Evolutionary conservation across 2,329 filamentous ascomycete genomes (phyloP).

Genomic region (Claviceps paspali): DNA sequence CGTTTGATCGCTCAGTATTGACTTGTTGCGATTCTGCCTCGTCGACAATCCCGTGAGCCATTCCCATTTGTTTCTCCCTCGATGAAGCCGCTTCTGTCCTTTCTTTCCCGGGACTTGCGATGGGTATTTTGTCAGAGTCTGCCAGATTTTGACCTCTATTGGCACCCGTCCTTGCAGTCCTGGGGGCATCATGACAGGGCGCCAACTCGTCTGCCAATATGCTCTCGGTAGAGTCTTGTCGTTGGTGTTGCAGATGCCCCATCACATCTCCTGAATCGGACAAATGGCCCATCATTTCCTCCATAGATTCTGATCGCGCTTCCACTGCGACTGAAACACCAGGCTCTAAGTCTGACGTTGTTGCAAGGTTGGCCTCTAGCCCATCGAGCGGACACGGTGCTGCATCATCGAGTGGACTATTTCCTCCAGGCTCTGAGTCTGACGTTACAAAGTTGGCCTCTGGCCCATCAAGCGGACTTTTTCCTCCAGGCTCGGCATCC

Average conservation of each 20-base stretch:
- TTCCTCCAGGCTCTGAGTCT: not conserved
- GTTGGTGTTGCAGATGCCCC: not conserved
- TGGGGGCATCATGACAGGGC: too few relatives aligned
- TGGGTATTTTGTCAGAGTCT: not conserved
- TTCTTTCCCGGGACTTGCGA: not conserved
- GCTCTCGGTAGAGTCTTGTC: not conserved
- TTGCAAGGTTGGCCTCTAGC: not conserved
- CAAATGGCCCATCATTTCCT: not conserved
- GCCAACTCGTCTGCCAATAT: not conserved
- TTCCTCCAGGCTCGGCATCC: not conserved
- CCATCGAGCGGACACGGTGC: not conserved
- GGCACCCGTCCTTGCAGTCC: not conserved
- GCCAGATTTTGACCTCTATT: not conserved
- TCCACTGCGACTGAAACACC: not conserved
- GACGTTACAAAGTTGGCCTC: not conserved
- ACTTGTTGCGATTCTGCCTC: not conserved
- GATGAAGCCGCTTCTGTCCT: not conserved
- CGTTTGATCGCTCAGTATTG: not conserved
- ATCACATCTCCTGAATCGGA: not conserved
- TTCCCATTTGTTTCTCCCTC: not conserved
- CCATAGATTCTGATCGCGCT: not conserved
- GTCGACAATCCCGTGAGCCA: not conserved
- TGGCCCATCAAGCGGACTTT: not conserved
- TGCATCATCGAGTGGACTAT: not conserved
- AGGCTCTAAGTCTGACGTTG: not conserved